A percentile compares a stretch with the other conserved stretches of the same genome.
phyloP scores from a whole-genome alignment of 1,139 yeast genomes.

The Geotrichum phurueaensis region DNA sequence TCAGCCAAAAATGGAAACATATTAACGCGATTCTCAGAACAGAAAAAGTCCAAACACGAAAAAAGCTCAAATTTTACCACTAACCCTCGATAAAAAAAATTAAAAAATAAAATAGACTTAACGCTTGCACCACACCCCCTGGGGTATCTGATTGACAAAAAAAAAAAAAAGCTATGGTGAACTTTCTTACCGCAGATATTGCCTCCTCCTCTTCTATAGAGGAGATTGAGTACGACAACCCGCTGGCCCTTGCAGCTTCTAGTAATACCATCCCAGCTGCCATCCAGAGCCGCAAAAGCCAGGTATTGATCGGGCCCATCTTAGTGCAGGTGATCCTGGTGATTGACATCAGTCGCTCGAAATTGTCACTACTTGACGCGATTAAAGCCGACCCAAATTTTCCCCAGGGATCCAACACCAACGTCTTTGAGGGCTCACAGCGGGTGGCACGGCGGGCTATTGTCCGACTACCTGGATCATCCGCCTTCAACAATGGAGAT shows the following conservation, averaged over 20 bases:
- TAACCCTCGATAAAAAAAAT: neutral
- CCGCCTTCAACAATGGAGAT: neutral
- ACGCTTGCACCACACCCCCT: neutral
- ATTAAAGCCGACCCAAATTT: constrained; percentile 12
- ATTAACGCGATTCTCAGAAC: neutral
- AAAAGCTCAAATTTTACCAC: neutral
- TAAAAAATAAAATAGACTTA: no score
- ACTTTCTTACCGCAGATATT: constrained; percentile 8
- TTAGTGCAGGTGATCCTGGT: constrained; percentile 25
- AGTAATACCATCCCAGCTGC: constrained; percentile 9
- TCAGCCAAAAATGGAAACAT: neutral
- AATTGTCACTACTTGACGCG: constrained; percentile 21
- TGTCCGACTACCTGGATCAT: constrained; percentile 3
- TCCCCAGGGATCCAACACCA: neutral
- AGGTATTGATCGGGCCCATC: constrained; percentile 16
- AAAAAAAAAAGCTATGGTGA: neutral
- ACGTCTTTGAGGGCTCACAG: neutral
- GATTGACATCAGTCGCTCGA: constrained; percentile 24
- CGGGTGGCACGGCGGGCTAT: constrained; percentile 4
- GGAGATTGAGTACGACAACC: constrained; percentile 1
- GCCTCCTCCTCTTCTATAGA: neutral
- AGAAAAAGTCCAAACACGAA: neutral
- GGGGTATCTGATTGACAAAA: neutral
- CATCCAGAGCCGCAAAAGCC: constrained; percentile 7
- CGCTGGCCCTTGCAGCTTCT: neutral